Conservation (phyloP, 306 rosid genomes). For the Canavalia gladiata region DNA sequence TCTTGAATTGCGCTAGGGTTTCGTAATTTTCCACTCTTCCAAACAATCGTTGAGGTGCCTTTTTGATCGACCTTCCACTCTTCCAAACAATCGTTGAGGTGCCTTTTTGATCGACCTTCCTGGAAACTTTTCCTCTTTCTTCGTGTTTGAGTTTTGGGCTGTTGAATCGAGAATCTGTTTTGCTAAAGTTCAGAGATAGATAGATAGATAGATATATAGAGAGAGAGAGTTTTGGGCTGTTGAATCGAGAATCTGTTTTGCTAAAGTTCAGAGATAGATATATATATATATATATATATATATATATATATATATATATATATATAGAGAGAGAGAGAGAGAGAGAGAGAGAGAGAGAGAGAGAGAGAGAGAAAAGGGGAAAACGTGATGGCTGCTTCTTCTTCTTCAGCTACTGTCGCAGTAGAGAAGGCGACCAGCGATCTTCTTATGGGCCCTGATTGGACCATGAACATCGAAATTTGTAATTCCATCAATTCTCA, state of each 20-base stretch:
- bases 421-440: constrained; percentile 99
- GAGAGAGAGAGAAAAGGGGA: constrained; percentile 26
- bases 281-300: no score
- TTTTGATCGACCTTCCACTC: no score
- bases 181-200: constrained; percentile 42
- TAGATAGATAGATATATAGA: no score
- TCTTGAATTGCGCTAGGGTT: constrained; percentile 63
- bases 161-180: constrained; percentile 30
- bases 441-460: constrained; percentile 97
- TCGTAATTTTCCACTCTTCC: constrained; percentile 51
- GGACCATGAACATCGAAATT: constrained; percentile 99
- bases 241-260: no score
- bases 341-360: background rate
- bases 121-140: constrained; percentile 39
- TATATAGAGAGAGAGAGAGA: no score
- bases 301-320: no score
- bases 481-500: constrained; percentile 95
- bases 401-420: constrained; percentile 92
- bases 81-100: background rate
- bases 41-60: constrained; percentile 36
- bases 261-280: no score
- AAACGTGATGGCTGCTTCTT: constrained; percentile 60
- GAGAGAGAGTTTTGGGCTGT: no score
- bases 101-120: constrained; percentile 9
- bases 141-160: constrained; percentile 14